Base-by-base conservation (phyloP, 2,329 filamentous ascomycete genomes). In the Trichophyton simii region DNA sequence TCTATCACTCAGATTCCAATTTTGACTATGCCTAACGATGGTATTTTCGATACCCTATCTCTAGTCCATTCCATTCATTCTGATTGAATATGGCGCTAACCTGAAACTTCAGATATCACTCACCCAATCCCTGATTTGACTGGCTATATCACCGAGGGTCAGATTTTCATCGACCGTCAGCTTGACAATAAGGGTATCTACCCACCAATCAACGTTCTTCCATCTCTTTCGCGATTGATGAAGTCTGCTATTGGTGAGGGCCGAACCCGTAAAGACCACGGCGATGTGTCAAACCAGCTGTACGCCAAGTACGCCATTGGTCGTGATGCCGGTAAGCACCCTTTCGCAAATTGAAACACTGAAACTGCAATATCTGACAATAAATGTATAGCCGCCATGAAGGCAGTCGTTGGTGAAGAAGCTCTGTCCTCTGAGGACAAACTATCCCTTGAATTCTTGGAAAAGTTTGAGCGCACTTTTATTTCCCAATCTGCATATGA, bases 251-350 rank as follows among this genome's bases (percentile, higher is more conserved):
- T 99, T 72, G 94, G 94, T 70, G 91, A 97, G 79, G 90, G 90
- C 66, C 92, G 91, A 82, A 99, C 94, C 28, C 88, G 94, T 70
- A 91, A 89, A 77, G 95, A 99, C 72, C 94, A 99, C 77, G 89
- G 90, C 68, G 94, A 99, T 78, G 94, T 99, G 58, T 99, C 94
- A 68, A 99, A 99, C 82, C 94, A 99, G 82, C 84, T 99, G 66
- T 99, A 99, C 76, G 94, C 94, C 78, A 99, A 99, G 79, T 99
- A 99, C 75, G 94, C 94, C 76, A 97, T 99, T 73, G 94, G 94
- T 73, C 91, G 92, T 82, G 94, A 99, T 72, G 94, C 94, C 20
- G 77, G 75, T 77, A 67, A 69, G 75, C 70, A 50, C 18, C 5
- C 13, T n/a, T 34, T 11, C 15, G 4, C 7, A 3, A 7, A 20